Percentiles rank a stretch among this genome's conserved stretches.
Evolutionary conservation across 1,284 basidiomycete genomes (phyloP).

Genomic region (Pyrrhoderma noxium): DNA sequence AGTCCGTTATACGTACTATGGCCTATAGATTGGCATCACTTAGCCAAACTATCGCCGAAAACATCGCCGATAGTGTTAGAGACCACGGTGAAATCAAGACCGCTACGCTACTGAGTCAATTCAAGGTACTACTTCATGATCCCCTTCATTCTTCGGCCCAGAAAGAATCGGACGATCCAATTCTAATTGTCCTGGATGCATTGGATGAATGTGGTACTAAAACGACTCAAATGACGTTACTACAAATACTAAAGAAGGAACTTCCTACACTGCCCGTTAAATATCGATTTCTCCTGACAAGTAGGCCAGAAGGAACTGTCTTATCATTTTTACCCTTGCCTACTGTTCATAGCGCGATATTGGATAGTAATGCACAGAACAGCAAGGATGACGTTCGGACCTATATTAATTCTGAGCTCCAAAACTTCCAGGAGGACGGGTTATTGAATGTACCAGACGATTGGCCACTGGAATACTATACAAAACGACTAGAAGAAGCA

Average conservation of each 20-base stretch:
- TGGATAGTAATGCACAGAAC: too few relatives aligned
- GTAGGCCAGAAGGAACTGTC: too few relatives aligned
- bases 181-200: constrained; percentile 6
- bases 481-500: constrained; percentile 21
- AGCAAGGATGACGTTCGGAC: too few relatives aligned
- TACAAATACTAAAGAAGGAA: background rate
- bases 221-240: background rate
- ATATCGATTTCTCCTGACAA: constrained; percentile 2
- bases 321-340: too few relatives aligned
- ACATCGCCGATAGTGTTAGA: background rate
- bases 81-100: background rate
- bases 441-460: background rate
- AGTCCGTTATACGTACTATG: constrained; percentile 19
- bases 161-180: background rate
- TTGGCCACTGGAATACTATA: constrained; percentile 9
- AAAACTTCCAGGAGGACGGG: too few relatives aligned
- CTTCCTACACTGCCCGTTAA: background rate
- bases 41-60: background rate
- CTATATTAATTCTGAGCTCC: too few relatives aligned
- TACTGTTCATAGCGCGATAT: too few relatives aligned
- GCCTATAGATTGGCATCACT: constrained; percentile 18
- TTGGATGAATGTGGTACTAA: constrained; percentile 8
- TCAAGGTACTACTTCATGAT: background rate
- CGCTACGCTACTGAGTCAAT: background rate
- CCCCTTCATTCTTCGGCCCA: background rate